Conservation (phyloP, 352 stramenopile genomes). For the Pythium scleroteichum region DNA sequence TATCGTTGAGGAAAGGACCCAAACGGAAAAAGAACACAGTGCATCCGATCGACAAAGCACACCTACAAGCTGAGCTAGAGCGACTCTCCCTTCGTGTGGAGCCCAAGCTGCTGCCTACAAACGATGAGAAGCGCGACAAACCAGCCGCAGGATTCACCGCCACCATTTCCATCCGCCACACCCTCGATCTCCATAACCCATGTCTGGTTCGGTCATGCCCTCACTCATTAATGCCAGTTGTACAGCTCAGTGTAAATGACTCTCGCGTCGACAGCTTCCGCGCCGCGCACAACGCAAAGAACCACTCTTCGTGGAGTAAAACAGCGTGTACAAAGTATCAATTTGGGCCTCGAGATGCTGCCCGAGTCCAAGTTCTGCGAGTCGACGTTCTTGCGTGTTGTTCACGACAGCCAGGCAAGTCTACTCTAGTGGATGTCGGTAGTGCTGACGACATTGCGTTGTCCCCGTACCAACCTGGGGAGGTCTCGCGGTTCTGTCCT, state of each 20-base stretch:
- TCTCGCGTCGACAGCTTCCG: neutral
- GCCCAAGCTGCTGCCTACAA: neutral
- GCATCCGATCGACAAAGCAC: constrained; percentile 20
- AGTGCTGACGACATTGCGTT: constrained; percentile 15
- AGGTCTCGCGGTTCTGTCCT: constrained; percentile 17
- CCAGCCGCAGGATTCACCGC: constrained; percentile 6
- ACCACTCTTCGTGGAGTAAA: constrained; percentile 25
- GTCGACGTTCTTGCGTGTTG: constrained; percentile 10
- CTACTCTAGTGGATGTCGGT: constrained; percentile 5
- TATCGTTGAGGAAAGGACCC: neutral
- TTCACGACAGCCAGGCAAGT: constrained; percentile 1
- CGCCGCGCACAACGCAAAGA: constrained; percentile 17
- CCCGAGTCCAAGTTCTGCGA: constrained; percentile 2
- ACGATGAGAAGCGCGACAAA: neutral
- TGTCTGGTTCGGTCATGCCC: constrained; percentile 27
- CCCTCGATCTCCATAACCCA: constrained; percentile 29
- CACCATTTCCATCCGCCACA: constrained; percentile 18
- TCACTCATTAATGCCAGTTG: constrained; percentile 15
- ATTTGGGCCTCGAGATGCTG: neutral
- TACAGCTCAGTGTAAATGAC: constrained; percentile 4
- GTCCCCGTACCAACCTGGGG: neutral
- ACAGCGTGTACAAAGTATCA: neutral
- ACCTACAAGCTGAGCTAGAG: constrained; percentile 20
- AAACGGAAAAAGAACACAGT: constrained; percentile 18
- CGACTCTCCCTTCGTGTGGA: neutral